A percentile compares a stretch with the other conserved stretches of the same genome.
Conservation (phyloP, 495 filamentous ascomycete species). For the Letharia lupina region DNA sequence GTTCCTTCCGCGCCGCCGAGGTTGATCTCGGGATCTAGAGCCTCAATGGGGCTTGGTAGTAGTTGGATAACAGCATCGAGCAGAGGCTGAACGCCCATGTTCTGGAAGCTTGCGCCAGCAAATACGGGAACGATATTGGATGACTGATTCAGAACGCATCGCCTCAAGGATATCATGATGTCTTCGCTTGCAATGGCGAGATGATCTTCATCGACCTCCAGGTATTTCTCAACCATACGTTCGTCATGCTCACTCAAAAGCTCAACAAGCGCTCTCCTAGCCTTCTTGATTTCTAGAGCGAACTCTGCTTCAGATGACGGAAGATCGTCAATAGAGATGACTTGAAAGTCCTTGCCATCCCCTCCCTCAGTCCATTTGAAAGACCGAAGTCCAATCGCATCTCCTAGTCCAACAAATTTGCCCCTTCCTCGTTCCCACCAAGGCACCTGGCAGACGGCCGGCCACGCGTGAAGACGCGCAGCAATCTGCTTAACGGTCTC, state of each 20-base stretch:
- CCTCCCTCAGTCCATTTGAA: conserved; percentile 49
- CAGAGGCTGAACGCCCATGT: conserved; percentile 90
- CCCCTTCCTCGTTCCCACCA: conserved; percentile 76
- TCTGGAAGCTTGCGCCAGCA: conserved; percentile 84
- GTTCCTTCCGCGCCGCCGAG: conserved; percentile 46
- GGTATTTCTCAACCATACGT: conserved; percentile 69
- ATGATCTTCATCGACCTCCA: conserved; percentile 66
- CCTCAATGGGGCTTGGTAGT: conserved; percentile 73
- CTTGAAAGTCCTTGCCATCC: conserved; percentile 57
- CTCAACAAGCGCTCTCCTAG: conserved; percentile 73
- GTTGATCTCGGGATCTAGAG: conserved; percentile 68
- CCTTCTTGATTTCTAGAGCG: conserved; percentile 61
- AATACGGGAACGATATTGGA: conserved; percentile 74
- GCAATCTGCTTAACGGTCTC: conserved; percentile 80
- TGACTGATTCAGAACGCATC: conserved; percentile 54
- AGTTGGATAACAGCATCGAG: conserved; percentile 82
- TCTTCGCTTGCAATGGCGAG: conserved; percentile 52
- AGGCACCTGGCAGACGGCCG: conserved; percentile 88
- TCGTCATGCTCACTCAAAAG: conserved; percentile 83
- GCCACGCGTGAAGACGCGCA: conserved; percentile 69
- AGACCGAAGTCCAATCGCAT: conserved; percentile 58
- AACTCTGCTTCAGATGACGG: conserved; percentile 45
- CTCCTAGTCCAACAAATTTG: conserved; percentile 69
- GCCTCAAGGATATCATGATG: conserved; percentile 66
- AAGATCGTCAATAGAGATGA: conserved; percentile 42